Conservation (phyloP, 768 basidiomycete species). For the Tulasnella sp. region DNA sequence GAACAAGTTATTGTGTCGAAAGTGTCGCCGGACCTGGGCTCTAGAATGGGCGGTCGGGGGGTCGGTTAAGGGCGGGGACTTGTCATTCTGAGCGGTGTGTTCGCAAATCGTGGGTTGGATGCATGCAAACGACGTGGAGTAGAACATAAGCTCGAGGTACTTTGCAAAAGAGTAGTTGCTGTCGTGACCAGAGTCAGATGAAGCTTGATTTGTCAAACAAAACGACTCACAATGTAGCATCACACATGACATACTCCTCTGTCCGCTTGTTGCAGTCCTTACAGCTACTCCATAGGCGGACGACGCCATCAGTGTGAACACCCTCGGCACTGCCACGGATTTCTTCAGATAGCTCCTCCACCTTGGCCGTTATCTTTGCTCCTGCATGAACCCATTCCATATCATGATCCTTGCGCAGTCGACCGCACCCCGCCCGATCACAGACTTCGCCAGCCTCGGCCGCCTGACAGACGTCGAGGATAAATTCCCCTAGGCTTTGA, state of each 20-base stretch:
- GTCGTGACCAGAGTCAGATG: not conserved
- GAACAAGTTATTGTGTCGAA: conserved; percentile 44
- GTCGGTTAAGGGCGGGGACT: not conserved
- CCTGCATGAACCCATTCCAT: conserved; percentile 49
- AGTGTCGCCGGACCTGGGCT: conserved; percentile 51
- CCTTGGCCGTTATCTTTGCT: conserved; percentile 42
- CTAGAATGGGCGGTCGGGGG: conserved; percentile 36
- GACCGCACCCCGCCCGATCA: conserved; percentile 39
- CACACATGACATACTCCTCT: conserved; percentile 46
- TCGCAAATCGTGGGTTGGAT: conserved; percentile 51
- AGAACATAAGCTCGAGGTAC: conserved; percentile 58
- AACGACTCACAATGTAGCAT: conserved; percentile 58
- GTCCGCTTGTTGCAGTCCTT: conserved; percentile 51
- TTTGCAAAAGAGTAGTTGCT: conserved; percentile 63
- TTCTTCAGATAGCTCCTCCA: conserved; percentile 30
- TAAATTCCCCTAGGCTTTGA: conserved; percentile 51
- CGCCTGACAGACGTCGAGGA: conserved; percentile 39
- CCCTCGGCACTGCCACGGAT: not conserved
- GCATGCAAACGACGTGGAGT: conserved; percentile 48
- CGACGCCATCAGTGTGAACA: conserved; percentile 38
- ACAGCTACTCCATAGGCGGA: conserved; percentile 58
- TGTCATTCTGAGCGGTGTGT: conserved; percentile 43
- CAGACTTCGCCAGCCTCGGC: conserved; percentile 38
- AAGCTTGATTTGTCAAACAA: conserved; percentile 1
- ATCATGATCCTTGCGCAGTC: conserved; percentile 52